phyloP scores from a whole-genome alignment of 2,329 filamentous ascomycete species.

The Fusarium keratoplasticum region DNA sequence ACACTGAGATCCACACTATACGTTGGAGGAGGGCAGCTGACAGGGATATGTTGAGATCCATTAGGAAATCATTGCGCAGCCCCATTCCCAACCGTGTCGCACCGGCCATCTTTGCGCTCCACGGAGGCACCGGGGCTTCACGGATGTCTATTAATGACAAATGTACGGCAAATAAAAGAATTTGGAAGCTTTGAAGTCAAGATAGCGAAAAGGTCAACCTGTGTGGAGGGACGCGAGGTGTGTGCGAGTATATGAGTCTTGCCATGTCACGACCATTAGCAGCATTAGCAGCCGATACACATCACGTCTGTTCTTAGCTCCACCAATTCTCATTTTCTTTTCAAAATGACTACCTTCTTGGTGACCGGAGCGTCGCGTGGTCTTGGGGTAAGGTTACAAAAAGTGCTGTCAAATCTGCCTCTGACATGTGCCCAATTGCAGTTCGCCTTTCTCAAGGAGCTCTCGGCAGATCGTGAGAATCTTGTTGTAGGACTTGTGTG shows the following conservation, averaged over 20 bases:
- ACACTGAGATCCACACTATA: not conserved
- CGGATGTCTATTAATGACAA: not conserved
- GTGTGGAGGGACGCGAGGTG: not conserved
- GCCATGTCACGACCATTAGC: not conserved
- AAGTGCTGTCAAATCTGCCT: not conserved
- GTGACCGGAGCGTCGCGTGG: not conserved
- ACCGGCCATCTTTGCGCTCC: not conserved
- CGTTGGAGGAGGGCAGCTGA: not conserved
- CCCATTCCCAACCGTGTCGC: not conserved
- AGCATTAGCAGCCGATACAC: not conserved
- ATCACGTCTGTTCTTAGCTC: not conserved
- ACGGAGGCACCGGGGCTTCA: not conserved
- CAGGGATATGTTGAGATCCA: not conserved
- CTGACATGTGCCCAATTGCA: not conserved
- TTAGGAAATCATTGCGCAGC: not conserved
- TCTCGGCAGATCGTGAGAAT: not conserved
- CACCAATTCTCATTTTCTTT: not conserved
- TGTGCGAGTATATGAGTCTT: not conserved
- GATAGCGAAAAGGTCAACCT: not conserved
- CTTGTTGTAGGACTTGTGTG: not conserved
- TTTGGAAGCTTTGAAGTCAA: not conserved
- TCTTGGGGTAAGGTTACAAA: not conserved
- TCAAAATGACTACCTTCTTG: not conserved
- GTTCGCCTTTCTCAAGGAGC: conserved; percentile 1
- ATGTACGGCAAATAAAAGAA: not conserved